A percentile compares a stretch with the other conserved stretches of the same genome.
phyloP scores from a whole-genome alignment of 495 filamentous ascomycete genomes.

The Annulohypoxylon nitens region DNA sequence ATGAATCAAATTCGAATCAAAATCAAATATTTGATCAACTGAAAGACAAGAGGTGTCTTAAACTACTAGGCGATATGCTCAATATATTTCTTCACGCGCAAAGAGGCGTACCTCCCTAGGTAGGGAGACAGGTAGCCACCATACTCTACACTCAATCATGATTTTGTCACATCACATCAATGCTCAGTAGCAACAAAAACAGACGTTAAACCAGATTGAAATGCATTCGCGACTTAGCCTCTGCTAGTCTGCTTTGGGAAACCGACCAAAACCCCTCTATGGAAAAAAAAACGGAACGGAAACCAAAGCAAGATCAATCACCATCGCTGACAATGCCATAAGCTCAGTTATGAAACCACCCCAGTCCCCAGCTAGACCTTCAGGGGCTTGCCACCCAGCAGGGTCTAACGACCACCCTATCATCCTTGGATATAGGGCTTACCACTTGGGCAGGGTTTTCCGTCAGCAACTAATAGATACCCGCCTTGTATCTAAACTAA shows the following conservation, averaged over 20 bases:
- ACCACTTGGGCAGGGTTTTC: background rate
- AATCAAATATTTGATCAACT: too few relatives aligned
- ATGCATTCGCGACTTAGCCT: constrained; percentile 6
- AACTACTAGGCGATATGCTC: too few relatives aligned
- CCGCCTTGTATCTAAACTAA: background rate
- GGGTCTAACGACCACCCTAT: background rate
- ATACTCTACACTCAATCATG: too few relatives aligned
- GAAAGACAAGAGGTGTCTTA: too few relatives aligned
- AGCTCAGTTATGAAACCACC: background rate
- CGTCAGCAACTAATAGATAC: background rate
- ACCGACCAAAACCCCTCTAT: background rate
- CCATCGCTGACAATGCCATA: background rate
- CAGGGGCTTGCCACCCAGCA: background rate
- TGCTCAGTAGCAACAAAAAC: background rate
- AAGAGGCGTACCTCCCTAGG: too few relatives aligned
- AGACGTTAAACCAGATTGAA: background rate
- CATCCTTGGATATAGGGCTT: background rate
- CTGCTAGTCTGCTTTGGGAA: constrained; percentile 2
- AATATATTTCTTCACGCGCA: too few relatives aligned
- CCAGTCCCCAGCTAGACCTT: background rate
- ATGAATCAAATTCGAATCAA: too few relatives aligned
- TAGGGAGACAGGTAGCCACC: too few relatives aligned
- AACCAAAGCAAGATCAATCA: constrained; percentile 3
- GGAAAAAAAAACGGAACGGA: background rate
- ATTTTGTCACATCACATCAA: background rate